Base-by-base conservation (phyloP, 2,329 filamentous ascomycete species). In the Lachnellula hyalina region DNA sequence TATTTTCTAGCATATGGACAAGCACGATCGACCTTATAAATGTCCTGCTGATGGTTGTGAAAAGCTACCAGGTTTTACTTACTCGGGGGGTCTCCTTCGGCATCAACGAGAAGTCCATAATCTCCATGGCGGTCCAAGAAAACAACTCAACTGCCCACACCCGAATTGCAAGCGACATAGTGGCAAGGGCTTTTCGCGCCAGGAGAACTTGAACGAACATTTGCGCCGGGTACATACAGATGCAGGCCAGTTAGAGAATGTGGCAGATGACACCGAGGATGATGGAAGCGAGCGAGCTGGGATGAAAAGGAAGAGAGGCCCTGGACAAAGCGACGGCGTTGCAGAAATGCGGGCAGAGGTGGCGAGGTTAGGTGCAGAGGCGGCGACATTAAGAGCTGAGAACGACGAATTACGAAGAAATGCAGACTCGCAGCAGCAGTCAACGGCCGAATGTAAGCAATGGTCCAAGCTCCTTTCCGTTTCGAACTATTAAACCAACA, bases 161-260 rank as follows among this genome's bases (percentile, higher is more conserved):
- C 72, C 77, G 38, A 90, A 90, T 68, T 97, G 93, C 79, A 96
- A 96, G 70, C 87, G 93, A 38, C 89, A 91, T 67, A 85, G 83
- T 0, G 92, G 90, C 59, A 89, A 90, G 66, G 91, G 91, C 21
- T 97, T 97, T 71, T 95, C 92, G 8, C 84, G 93, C 49, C 89
- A 92, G 67, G 93, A 97, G 73, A 97, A 97, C 65, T 78, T 96
- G 4, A 91, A 93, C 68, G 93, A 97, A 73, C 93, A 97, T 72
- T 76, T 96, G 17, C 87, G 93, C 19, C 85, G 93, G 25, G 89
- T 95, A n/a, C 93, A 97, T 69, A 86, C 78, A 47, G 74, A 75
- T 41, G 72, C 68, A 28, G 68, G 73, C 5, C 57, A 28, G 51
- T 65, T 46, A 66, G 70, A 53, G 62, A 57, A 63, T 41, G 60